Evolutionary conservation across 768 basidiomycete genomes (phyloP), one percentile per base, ranked within the genome.

Genomic region (Cyclocybe aegerita): DNA sequence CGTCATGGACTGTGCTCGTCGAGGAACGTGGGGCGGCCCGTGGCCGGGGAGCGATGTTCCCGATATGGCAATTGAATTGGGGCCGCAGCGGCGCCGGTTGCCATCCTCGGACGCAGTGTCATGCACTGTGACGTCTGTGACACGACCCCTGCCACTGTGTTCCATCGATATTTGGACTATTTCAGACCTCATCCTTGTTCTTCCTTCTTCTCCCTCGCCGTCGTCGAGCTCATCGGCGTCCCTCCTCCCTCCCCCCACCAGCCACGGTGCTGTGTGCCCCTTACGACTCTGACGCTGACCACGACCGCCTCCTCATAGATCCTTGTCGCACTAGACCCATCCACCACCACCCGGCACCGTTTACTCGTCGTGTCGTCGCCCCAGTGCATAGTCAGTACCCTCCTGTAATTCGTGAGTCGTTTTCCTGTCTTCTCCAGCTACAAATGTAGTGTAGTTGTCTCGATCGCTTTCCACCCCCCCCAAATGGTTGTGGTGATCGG

Each of bases 281-380:
- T 75, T 67, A 74, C 77, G 77, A 76, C 70, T 60, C 49, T 32
- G 54, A 73, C 72, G 74, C 74, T 77, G 65, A 76, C 74, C 67
- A 72, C 70, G 63, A 63, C 63, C 60, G 57, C 56, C 56, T 49
- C 54, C 56, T 57, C 55, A 53, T 55, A 59, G 61, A 57, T 56
- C 44, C 42, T 54, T 58, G 52, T 59, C 58, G 54, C 58, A 54
- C 58, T 57, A 54, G 56, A 54, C 48, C 49, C 40, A 51, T 49
- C 43, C 45, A 42, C 31, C 57, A 48, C 49, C 35, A 40, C 44
- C 40, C 51, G 44, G 56, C 38, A 40, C 36, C 51, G 48, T 48
- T 50, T 56, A 50, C 47, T 45, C 23, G 52, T 50, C 39, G 52
- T 57, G 58, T 56, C 56, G 33, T 48, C 45, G 50, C 50, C 17